phyloP scores from a whole-genome alignment of 116 monocot genomes.

The Cymodocea nodosa region DNA sequence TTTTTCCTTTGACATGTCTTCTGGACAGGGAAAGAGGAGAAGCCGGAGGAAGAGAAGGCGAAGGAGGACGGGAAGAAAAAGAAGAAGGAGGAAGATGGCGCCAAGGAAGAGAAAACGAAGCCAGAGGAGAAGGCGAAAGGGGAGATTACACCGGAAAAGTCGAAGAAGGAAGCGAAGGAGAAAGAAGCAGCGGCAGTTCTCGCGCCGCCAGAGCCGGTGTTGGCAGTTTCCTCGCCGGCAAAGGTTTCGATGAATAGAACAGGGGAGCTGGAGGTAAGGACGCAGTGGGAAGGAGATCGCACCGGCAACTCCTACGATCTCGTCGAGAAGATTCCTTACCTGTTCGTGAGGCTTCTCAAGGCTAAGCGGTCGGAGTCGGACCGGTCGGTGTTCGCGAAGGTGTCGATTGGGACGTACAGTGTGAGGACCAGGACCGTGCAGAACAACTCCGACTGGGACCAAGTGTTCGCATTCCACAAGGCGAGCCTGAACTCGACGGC shows the following conservation, averaged over 20 bases:
- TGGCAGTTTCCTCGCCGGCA: slow-evolving; percentile 29
- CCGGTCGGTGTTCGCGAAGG: slow-evolving; percentile 34
- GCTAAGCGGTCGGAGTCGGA: slow-evolving; percentile 28
- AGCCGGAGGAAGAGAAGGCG: slow-evolving; percentile 21
- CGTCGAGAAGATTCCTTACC: slow-evolving; percentile 61
- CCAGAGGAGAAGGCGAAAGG: slow-evolving; percentile 12
- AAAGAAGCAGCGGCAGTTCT: neutral
- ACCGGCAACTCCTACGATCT: slow-evolving; percentile 46
- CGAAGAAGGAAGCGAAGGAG: neutral
- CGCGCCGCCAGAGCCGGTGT: neutral
- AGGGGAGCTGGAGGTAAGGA: slow-evolving; percentile 31
- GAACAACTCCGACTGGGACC: slow-evolving; percentile 49
- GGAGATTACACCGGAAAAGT: slow-evolving; percentile 16
- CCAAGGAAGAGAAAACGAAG: slow-evolving; percentile 11
- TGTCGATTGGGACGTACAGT: slow-evolving; percentile 55
- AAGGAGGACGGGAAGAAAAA: slow-evolving; percentile 8
- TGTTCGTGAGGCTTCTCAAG: slow-evolving; percentile 64
- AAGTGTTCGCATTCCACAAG: slow-evolving; percentile 83
- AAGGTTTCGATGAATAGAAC: slow-evolving; percentile 9
- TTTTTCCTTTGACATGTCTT: too few relatives aligned
- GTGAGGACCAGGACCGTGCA: slow-evolving; percentile 26
- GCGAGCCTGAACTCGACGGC: slow-evolving; percentile 60
- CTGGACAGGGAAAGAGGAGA: slow-evolving; percentile 1
- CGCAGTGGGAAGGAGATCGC: slow-evolving; percentile 13
- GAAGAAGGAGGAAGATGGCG: slow-evolving; percentile 15